Percentiles rank a stretch among this genome's conserved stretches.
Evolutionary conservation across 768 basidiomycete genomes (phyloP).

Genomic region (Hygrocybe coccinea): DNA sequence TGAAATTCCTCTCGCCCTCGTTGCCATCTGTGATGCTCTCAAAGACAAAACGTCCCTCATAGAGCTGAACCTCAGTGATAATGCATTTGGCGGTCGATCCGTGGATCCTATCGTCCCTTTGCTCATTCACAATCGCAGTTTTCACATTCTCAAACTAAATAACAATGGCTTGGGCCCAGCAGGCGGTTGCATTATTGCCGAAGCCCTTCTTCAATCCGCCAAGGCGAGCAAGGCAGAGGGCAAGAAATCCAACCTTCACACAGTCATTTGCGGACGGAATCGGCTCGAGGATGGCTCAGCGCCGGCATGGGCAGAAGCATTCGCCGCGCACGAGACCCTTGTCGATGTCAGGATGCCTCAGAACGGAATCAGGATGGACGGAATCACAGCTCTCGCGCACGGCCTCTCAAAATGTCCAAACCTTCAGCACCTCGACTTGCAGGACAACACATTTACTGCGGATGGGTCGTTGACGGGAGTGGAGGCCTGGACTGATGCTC

Average conservation of each 20-base stretch:
- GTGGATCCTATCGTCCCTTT: constrained; percentile 92
- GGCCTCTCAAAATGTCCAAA: constrained; percentile 66
- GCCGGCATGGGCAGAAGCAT: constrained; percentile 78
- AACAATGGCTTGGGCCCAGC: constrained; percentile 95
- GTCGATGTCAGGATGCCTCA: constrained; percentile 91
- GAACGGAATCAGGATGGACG: constrained; percentile 94
- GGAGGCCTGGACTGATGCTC: constrained; percentile 55
- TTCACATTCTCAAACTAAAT: constrained; percentile 84
- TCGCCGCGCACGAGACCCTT: constrained; percentile 76
- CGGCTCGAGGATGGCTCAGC: constrained; percentile 92
- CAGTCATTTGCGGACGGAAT: constrained; percentile 90
- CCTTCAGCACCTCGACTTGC: constrained; percentile 79
- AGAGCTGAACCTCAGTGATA: constrained; percentile 89
- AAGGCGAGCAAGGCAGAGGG: constrained; percentile 60
- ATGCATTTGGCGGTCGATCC: constrained; percentile 93
- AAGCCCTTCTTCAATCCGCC: constrained; percentile 77
- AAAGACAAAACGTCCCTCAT: constrained; percentile 73
- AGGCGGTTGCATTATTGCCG: constrained; percentile 81
- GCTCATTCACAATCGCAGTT: constrained; percentile 73
- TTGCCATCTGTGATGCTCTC: constrained; percentile 84
- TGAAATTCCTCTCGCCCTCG: constrained; percentile 88
- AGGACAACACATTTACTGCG: constrained; percentile 83
- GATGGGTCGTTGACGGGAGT: constrained; percentile 49
- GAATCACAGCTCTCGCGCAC: constrained; percentile 70
- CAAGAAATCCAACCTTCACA: constrained; percentile 64